These are phyloP conservation scores for Cynara cardunculus DNA, from an alignment of 129 eudicot species.

Conservation along the genomic window DNA sequence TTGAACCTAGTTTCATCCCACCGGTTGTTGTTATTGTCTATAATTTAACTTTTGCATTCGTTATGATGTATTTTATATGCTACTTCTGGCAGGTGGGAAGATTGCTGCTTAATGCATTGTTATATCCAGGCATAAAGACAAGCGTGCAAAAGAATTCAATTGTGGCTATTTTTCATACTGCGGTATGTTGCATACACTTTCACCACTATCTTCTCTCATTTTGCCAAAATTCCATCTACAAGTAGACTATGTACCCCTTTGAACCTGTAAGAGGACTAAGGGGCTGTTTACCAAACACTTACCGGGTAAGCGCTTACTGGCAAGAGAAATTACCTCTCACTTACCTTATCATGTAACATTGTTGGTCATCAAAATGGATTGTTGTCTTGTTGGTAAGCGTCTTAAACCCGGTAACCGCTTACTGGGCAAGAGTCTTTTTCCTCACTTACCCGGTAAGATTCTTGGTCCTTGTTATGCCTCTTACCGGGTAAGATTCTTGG, in stretches of 20 bases:
- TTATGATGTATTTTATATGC: not conserved
- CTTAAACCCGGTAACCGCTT: too few relatives aligned
- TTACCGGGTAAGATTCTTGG: too few relatives aligned
- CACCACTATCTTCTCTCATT: not conserved
- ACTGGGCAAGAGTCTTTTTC: too few relatives aligned
- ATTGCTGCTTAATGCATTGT: slow-evolving; percentile 75
- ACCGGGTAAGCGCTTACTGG: too few relatives aligned
- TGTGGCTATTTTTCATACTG: slow-evolving; percentile 81
- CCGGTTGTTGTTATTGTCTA: not conserved
- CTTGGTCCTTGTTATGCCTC: too few relatives aligned
- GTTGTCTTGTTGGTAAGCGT: too few relatives aligned
- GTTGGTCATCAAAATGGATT: too few relatives aligned
- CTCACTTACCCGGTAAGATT: too few relatives aligned
- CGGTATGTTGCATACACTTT: slow-evolving; percentile 40
- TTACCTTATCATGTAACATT: too few relatives aligned
- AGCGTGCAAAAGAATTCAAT: slow-evolving; percentile 70
- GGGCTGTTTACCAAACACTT: too few relatives aligned
- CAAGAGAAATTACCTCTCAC: too few relatives aligned
- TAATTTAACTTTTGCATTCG: not conserved
- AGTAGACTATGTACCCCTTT: not conserved
- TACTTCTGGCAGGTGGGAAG: slow-evolving; percentile 72
- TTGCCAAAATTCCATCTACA: not conserved
- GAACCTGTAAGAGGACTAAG: not conserved
- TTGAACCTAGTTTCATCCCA: too few relatives aligned
- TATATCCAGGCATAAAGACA: slow-evolving; percentile 92